Evolutionary conservation across 2,329 filamentous ascomycete species (phyloP).

Genomic region (Immersiporthe knoxdaviesiana): DNA sequence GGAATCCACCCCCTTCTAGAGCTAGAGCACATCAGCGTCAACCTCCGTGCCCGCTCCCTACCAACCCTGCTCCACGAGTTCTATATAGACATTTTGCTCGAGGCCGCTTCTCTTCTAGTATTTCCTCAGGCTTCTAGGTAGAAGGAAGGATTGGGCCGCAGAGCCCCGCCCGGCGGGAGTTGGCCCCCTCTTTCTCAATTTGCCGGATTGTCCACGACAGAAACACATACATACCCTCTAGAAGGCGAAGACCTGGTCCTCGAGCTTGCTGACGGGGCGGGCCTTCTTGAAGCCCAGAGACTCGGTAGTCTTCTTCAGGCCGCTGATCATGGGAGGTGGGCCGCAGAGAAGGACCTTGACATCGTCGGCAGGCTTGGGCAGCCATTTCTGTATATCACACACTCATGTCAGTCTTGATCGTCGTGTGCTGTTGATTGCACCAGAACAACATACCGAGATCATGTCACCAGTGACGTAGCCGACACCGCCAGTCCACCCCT

Average conservation of each 20-base stretch:
- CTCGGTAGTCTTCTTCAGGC: constrained; percentile 95
- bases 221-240: constrained; percentile 39
- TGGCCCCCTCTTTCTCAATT: not conserved
- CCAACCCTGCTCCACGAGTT: not conserved
- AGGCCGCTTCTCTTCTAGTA: not conserved
- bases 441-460: constrained; percentile 65
- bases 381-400: constrained; percentile 63
- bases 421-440: not conserved
- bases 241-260: constrained; percentile 99
- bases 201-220: not conserved
- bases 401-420: not conserved
- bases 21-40: not conserved
- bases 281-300: constrained; percentile 90
- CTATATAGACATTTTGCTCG: not conserved
- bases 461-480: constrained; percentile 96
- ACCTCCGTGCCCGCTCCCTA: not conserved
- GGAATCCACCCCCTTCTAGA: not conserved
- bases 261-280: constrained; percentile 92
- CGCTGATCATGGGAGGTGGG: constrained; percentile 93
- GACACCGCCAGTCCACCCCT: constrained; percentile 87
- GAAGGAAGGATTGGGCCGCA: not conserved
- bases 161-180: not conserved
- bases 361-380: constrained; percentile 81
- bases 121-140: not conserved
- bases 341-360: constrained; percentile 95